Base-by-base conservation (phyloP, 176 grass and related monocot genomes). In the Pharus latifolius region DNA sequence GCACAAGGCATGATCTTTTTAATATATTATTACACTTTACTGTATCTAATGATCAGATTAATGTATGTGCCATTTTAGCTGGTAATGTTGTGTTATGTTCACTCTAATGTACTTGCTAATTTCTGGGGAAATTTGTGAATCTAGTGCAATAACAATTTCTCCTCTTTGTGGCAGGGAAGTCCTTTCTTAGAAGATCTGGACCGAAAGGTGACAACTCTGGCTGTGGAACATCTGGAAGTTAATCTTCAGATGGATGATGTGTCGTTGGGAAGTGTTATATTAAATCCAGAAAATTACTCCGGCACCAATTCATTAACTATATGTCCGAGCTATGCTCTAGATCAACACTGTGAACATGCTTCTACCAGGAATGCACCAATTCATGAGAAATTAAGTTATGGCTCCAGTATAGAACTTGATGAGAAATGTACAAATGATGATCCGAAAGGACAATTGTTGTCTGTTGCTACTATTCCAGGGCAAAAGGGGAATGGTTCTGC, bases 161-260 rank as follows among this genome's bases (percentile, higher is more conserved):
- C 28, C 49, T 34, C 26, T 77, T 87, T 73, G 47, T 78, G 40
- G 25, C 79, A 88, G 85, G 74, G 67, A 78, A 62, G 53, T 79
- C 44, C 38, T 79, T 62, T 31, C 25, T 63, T 78, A 18, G 48
- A 79, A 57, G 74, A n/a, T 37, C 17, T 70, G 18, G 31, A 48
- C 5, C 43, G 32, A 56, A 57, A 54, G 74, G 55, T 37, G 58
- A 56, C 27, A 17, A 35, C 19, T 73, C 41, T 34, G 10, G 67
- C 13, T n/a, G 56, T 49, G 61, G 46, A 48, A 63, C 47, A 63
- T 20, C 33, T 50, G 11, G n/a, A 26, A 63, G 60, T 43, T 58
- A 3, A 29, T 63, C 69, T 47, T 82, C 75, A 69, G 25, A 58
- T 57, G 8, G 63, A 73, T 63, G 41, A 45, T 49, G 40, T 70